phyloP scores from a whole-genome alignment of 2,329 filamentous ascomycete species.

The Fusarium acutatum region DNA sequence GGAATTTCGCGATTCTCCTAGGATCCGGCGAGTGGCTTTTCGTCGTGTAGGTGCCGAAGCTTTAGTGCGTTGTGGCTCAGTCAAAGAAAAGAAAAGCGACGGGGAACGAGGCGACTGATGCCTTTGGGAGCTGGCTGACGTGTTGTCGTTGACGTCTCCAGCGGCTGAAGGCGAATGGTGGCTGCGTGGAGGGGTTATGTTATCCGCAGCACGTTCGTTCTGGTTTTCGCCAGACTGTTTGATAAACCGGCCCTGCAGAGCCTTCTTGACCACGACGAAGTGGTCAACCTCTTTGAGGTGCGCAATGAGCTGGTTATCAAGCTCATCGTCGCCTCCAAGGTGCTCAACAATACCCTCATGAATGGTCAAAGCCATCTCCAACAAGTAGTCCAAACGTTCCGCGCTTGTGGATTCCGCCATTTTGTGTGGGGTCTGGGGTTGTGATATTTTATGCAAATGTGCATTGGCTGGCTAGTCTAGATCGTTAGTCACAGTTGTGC shows the following conservation, averaged over 20 bases:
- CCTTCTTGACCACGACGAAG: background rate
- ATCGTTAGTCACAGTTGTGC: background rate
- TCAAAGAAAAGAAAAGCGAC: background rate
- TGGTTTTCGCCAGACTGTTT: too few relatives aligned
- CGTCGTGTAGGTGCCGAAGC: background rate
- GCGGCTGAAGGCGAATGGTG: fast-evolving
- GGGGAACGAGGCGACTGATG: background rate
- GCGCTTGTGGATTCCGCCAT: background rate
- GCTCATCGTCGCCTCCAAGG: background rate
- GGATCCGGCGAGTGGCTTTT: background rate
- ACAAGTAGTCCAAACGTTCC: background rate
- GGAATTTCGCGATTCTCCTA: background rate
- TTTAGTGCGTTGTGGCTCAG: background rate
- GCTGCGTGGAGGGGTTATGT: background rate
- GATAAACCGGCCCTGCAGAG: background rate
- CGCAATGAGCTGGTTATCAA: background rate
- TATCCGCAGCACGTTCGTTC: too few relatives aligned
- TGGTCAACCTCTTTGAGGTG: background rate
- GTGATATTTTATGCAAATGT: background rate
- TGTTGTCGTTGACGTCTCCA: too few relatives aligned
- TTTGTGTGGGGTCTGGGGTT: fast-evolving
- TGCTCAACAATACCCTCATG: background rate
- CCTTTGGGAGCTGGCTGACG: background rate
- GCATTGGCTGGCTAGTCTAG: too few relatives aligned
- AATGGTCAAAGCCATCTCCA: background rate